These are phyloP conservation scores for Saccharomyces hybrid DNA, from an alignment of 1,139 yeast species.

Conservation along the genomic window DNA sequence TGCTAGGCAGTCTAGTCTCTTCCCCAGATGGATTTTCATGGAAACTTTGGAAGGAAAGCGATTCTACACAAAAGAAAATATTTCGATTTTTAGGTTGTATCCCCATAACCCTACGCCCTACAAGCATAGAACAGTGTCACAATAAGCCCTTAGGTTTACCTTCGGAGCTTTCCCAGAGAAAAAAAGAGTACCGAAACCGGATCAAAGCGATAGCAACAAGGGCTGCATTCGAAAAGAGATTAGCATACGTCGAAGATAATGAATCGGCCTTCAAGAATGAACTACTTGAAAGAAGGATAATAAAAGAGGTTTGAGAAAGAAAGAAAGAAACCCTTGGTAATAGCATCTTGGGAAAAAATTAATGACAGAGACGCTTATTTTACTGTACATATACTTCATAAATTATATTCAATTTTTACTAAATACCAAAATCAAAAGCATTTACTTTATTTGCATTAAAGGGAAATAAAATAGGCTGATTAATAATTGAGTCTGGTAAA, in stretches of 20 bases:
- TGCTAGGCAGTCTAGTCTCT: conserved; percentile 3
- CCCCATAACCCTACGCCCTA: conserved; percentile 10
- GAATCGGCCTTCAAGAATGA: conserved; percentile 18
- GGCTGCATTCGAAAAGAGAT: conserved; percentile 18
- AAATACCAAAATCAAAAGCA: no score
- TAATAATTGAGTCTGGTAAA: background rate
- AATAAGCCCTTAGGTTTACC: background rate
- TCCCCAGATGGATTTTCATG: conserved; percentile 4
- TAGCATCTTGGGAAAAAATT: background rate
- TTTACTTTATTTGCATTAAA: no score
- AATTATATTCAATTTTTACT: background rate
- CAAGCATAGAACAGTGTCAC: background rate
- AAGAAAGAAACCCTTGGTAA: background rate
- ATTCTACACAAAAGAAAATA: conserved; percentile 9
- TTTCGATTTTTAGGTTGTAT: conserved; percentile 22
- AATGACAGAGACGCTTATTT: no score
- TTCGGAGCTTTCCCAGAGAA: conserved; percentile 7
- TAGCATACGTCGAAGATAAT: conserved; percentile 20
- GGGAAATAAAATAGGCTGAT: background rate
- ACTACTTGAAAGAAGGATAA: conserved; percentile 12
- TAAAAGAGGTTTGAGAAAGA: background rate
- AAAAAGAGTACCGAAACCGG: conserved; percentile 15
- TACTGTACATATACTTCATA: background rate
- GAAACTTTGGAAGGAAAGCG: conserved; percentile 16
- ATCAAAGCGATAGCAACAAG: conserved; percentile 20